Base-by-base conservation (phyloP, 2,329 filamentous ascomycete species). In the Xylariales sp. region DNA sequence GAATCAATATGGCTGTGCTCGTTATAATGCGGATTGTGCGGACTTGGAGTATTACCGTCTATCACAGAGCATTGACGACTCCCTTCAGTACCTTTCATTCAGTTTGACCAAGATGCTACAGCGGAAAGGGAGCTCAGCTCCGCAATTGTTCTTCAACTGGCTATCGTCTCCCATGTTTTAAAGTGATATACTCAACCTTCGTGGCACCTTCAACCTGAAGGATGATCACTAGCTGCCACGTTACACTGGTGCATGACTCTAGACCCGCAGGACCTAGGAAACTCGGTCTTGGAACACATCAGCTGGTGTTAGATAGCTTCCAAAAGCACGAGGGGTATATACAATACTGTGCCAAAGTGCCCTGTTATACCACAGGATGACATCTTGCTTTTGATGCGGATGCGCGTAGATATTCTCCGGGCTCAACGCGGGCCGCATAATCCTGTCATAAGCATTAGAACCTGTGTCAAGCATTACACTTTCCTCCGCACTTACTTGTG, bases 181-280 rank as follows among this genome's bases (percentile, higher is more conserved):
- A n/a, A n/a, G n/a, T n/a, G n/a, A n/a, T n/a, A n/a, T n/a, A n/a
- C n/a, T n/a, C n/a, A n/a, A n/a, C n/a, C n/a, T n/a, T n/a, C n/a
- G n/a, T n/a, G n/a, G n/a, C n/a, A n/a, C n/a, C 24, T n/a, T 27
- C 24, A 18, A 14, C 16, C 31, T 14, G 24, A 27, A 20, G 52
- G 51, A 19, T 53, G 50, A 22, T 55, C 52, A 18, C 50, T 53
- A 1, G 51, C 51, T 3, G 52, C 51, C 4, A 55, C 39, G 32
- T 61, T 64, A 40, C 62, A 64, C 44, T 64, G 62, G 48, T 65
- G 62, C 61, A 65, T 64, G 28, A 63, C 52, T 11, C 62, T 53
- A 6, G 61, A 59, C 1, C 61, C 61, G 42, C 63, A 63, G 2
- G 58, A 61, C 43, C 60, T 55, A 6, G 60, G 60, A 36, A 65